Evolutionary conservation across 805 yeast genomes (phyloP), one percentile per base, ranked within the genome.

Genomic region (Scheffersomyces ergatensis): DNA sequence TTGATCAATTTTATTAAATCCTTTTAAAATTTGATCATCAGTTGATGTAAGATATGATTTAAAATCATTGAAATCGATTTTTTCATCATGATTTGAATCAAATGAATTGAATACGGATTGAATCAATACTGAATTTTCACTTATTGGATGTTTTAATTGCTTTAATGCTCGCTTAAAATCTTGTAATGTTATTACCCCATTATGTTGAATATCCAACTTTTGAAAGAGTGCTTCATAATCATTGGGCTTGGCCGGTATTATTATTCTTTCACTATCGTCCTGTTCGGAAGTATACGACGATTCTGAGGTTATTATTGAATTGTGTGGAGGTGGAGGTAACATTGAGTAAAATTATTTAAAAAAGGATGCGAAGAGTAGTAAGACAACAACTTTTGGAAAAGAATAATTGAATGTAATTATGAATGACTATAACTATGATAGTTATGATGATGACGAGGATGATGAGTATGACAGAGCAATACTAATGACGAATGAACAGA

Each of bases 21-120:
- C 93, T 33, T 63, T 65, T 26, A 73, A 71, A 42, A 88, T 83
- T 55, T 85, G 92, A 13, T 67, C 63, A 54, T 89, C 96, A 1
- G 95, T 88, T 13, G 70, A 70, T 8, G 67, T 57, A 20, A 85
- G 73, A 61, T 86, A 89, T 21, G 65, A 63, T 50, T 80, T 75
- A 59, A 88, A 88, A 53, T 83, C 88, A 15, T 72, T 72, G 48
- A 77, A 82, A 53, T 82, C 86, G 18, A 85, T 74, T 8, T 69
- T 61, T 20, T 72, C 63, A 47, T 83, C 89, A 12, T 74, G 61
- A 44, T 81, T 75, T 26, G 72, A 57, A 55, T 82, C 88, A 52
- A 86, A 75, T 1, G 82, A 70, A 31, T 68, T 60, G 60, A 84
- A 83, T 3, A 85, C 65, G 40, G 72, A 71, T 33, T 65, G 63